Evolutionary conservation across 306 rosid species (phyloP), one percentile per base, ranked within the genome.

Genomic region (Ceratonia siliqua): DNA sequence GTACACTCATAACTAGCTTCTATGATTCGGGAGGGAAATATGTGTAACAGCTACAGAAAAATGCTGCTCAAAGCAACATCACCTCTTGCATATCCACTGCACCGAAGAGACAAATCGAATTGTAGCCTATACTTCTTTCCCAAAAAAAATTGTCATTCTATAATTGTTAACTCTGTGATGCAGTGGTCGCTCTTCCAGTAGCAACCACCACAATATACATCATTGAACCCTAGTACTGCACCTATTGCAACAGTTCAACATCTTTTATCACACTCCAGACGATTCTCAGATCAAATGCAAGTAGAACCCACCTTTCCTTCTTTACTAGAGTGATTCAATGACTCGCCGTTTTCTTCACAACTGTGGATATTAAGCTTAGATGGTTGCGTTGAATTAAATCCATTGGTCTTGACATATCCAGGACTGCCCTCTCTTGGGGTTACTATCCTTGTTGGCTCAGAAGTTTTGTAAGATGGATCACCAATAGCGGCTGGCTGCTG

Each of bases 281-380:
- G 56, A 55, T 65, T 53, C 81, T 72, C 77, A 42, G 72, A 56
- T 79, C 35, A 76, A 86, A 36, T 63, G 74, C 80, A 76, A 77
- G 62, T 73, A 66, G 78, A 66, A 69, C 76, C 73, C 70, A 69
- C 79, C 70, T 68, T 58, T 63, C 82, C 80, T 70, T 75, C 54
- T 62, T 79, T 85, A 39, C 61, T 65, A 14, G 83, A 75, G 55
- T 78, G 85, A 79, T 43, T 81, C 83, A 78, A 78, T 25, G 62
- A 82, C 57, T 77, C 86, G 2, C 93, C 93, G 74, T 90, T 94
- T 86, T 90, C 93, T 85, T 81, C 96, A 14, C 70, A 39, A 15
- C 79, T 39, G 35, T 81, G 74, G 13, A 3, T 41, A 35, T 41
- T 81, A 49, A 62, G 79, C 52, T 62, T 66, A 0, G 86, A 78